Base-by-base conservation (phyloP, 2,329 filamentous ascomycete genomes). In the Claviceps humidiphila region DNA sequence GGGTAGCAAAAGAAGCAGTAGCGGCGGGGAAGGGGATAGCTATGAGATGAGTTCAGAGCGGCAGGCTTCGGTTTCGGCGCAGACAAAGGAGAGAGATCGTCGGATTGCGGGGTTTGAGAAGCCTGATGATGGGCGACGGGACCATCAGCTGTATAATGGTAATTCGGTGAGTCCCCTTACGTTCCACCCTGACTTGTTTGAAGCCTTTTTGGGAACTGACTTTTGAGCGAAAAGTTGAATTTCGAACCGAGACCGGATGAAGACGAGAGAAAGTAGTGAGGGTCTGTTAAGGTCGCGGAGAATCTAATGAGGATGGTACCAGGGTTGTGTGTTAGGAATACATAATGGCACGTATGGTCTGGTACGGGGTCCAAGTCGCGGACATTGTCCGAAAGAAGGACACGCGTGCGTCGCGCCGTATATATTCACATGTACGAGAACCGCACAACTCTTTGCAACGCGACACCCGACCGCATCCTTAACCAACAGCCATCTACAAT, bases 81-180 rank as follows among this genome's bases (percentile, higher is more conserved):
- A 60, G 38, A 61, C 58, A 14, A 61, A 57, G 22, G 57, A 58
- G 16, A 61, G 56, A 20, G 57, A 58, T 37, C 52, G 55, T 24
- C 60, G 62, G 42, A 60, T 58, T 50, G 63, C 49, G 45, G 56
- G 63, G 50, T 63, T 63, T 55, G 59, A 64, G 57, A 78, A 82
- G 54, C 71, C 75, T 41, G 70, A 75, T 20, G 72, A 78, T 55
- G 71, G 74, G 41, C 72, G 73, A 51, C 68, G 77, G 52, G 75
- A 83, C 56, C 77, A 81, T 45, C 84, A 94, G 62, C 78, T 94
- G 47, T 95, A 96, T 64, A 96, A 96, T 62, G 90, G 90, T 1
- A 96, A 95, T 63, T 87, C 87, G 64, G 87, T 90, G 73, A 68
- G 80, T 13, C 8, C 2, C n/a, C 7, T 42, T 20, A 6, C 9